phyloP scores from a whole-genome alignment of 2,329 filamentous ascomycete genomes.

The Venturia nashicola region DNA sequence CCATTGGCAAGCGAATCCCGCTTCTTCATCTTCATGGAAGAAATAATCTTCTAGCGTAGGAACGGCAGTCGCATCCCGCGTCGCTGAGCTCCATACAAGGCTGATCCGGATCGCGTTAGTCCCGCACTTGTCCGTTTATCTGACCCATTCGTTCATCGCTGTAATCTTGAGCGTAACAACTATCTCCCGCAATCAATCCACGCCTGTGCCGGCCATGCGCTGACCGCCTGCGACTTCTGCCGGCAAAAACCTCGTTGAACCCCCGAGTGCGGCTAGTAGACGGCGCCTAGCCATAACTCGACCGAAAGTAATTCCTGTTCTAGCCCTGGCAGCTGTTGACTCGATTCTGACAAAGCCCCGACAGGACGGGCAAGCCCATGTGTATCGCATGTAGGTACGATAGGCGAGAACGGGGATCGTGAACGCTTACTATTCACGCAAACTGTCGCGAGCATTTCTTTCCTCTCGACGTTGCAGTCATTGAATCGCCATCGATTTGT shows the following conservation, averaged over 20 bases:
- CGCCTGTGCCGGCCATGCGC: neutral
- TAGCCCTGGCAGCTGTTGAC: neutral
- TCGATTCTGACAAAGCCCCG: neutral
- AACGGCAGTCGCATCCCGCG: neutral
- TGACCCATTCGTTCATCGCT: neutral
- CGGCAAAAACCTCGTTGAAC: neutral
- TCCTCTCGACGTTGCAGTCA: neutral
- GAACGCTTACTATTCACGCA: neutral
- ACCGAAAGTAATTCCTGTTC: neutral
- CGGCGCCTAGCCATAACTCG: neutral
- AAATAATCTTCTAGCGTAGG: neutral
- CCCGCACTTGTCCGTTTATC: neutral
- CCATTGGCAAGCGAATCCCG: neutral
- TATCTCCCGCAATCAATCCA: neutral
- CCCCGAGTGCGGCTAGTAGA: neutral
- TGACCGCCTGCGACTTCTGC: neutral
- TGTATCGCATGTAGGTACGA: neutral
- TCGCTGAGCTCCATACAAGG: neutral
- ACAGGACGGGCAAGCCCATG: neutral
- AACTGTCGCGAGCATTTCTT: neutral
- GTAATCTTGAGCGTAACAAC: neutral
- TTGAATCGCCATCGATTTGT: neutral
- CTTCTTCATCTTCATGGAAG: slow-evolving; percentile 1
- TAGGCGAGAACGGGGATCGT: neutral
- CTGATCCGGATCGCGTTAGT: neutral